Base-by-base conservation (phyloP, 2,329 filamentous ascomycete species). In the Aspergillus sp. region DNA sequence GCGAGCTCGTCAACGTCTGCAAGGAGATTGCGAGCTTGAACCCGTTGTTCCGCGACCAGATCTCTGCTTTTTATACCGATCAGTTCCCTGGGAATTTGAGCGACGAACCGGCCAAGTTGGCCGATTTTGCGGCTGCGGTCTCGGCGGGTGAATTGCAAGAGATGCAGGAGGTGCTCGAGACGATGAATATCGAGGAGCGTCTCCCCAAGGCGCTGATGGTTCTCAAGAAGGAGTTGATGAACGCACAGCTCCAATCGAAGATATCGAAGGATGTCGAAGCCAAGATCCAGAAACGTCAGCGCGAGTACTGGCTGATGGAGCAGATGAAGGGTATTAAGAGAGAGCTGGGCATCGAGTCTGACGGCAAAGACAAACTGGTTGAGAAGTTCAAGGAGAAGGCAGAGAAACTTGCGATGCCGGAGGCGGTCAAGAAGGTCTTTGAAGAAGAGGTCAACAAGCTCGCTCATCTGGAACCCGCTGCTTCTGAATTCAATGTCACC, bases 281-380 rank as follows among this genome's bases (percentile, higher is more conserved):
- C 53, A 95, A 94, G 64, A 96, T 98, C 33, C 88, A 88, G 49
- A 96, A 98, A 65, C 80, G 89, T 17, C 91, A 98, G 58, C 79
- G 91, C 32, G 91, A 98, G 56, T 98, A 96, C 65, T 96, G 86
- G 84, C 68, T 98, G 29, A 93, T 94, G 86, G 91, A 98, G 63
- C 93, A 98, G 60, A 94, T 98, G 88, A 96, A 96, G 68, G 91
- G 88, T 15, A 98, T 98, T 53, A 82, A 86, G 37, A 76, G 91
- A 37, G 91, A 98, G 61, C 75, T 98, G 30, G 91, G 93, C 14
- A 85, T 98, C 33, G 93, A 98, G 58, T 93, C 86, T 4, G 91
- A 98, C 53, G 91, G 93, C 43, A 98, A 96, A 63, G 91, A 98
- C 53, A 96, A 96, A 65, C 71, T 98, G 8, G 84, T 98, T 1